Base-by-base conservation (phyloP, 2,329 filamentous ascomycete genomes). In the Laburnicola sp. region DNA sequence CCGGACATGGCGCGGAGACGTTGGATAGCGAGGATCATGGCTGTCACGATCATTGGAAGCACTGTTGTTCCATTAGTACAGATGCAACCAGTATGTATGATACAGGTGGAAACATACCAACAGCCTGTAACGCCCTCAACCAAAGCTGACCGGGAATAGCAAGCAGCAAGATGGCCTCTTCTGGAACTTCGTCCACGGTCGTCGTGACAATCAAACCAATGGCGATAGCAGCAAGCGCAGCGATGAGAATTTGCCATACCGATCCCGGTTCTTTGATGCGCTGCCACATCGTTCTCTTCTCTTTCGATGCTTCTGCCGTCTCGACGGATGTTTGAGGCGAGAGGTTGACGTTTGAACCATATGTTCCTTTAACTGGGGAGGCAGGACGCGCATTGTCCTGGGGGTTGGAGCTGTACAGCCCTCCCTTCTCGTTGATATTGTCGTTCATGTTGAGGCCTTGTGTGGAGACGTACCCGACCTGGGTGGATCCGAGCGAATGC, bases 21-120 rank as follows among this genome's bases (percentile, higher is more conserved):
- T 40, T 78, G 77, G 4, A 82, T 69, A 4, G 79, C 77, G 16
- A 81, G 70, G 40, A 82, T 76, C 72, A 82, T 81, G 23, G 80
- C 78, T 6, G 73, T 76, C 25, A 81, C 69, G 36, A 82, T 82
- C 47, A 82, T 64, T 2, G 79, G 79, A 1, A 82, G 69, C 16
- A 16, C 16, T 16, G 16, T 16, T 1, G 16, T 16, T 16, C 16
- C 30, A 11, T 32, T 32, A 32, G 30, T 7, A 32, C 30, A 32
- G 30, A 11, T 32, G 30, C 30, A 16, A 16, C 16, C 16, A 16
- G 16, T 16, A 16, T 16, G 16, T 16, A 16, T 16, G 16, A 16
- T 16, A 16, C 16, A 16, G 16, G 16, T 16, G 16, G 16, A 39
- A 3, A 72, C 75, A 53, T 62, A 78, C 78, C 77, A 9, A 79